Conservation (phyloP, 768 basidiomycete species). For the Naganishia friedmannii region DNA sequence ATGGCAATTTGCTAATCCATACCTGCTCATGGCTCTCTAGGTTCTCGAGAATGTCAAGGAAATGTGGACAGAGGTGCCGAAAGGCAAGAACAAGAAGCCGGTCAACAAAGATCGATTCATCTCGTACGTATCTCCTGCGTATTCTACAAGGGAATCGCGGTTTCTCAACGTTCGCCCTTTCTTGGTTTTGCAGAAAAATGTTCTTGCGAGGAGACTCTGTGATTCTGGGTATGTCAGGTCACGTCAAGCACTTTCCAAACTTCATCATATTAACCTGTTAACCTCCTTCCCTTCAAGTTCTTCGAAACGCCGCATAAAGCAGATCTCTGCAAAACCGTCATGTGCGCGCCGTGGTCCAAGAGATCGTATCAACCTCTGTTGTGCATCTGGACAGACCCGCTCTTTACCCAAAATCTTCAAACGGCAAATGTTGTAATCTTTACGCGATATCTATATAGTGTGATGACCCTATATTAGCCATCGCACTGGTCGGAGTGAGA, state of each 20-base stretch:
- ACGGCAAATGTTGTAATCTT: constrained; percentile 2
- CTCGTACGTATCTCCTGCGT: constrained; percentile 43
- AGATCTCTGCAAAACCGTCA: background rate
- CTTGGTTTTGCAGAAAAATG: constrained; percentile 71
- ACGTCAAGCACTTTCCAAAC: background rate
- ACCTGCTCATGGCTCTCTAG: constrained; percentile 9
- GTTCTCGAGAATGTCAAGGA: constrained; percentile 44
- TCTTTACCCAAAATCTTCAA: background rate
- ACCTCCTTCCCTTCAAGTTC: constrained; percentile 5
- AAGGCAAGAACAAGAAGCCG: constrained; percentile 97
- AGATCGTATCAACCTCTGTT: background rate
- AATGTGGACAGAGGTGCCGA: constrained; percentile 99
- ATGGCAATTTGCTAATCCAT: background rate
- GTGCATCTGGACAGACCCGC: background rate
- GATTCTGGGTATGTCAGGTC: constrained; percentile 69
- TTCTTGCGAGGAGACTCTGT: constrained; percentile 96
- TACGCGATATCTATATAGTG: constrained; percentile 1
- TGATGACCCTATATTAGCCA: background rate
- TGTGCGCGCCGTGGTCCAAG: background rate
- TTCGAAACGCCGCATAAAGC: constrained; percentile 24
- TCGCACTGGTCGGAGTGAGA: background rate
- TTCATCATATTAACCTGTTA: background rate
- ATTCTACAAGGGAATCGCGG: background rate
- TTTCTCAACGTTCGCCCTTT: background rate
- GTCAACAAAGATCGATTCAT: constrained; percentile 99